Percentiles rank a stretch among this genome's conserved stretches.
phyloP scores from a whole-genome alignment of 2,329 filamentous ascomycete species.

The Ophiosphaerella herpotricha region DNA sequence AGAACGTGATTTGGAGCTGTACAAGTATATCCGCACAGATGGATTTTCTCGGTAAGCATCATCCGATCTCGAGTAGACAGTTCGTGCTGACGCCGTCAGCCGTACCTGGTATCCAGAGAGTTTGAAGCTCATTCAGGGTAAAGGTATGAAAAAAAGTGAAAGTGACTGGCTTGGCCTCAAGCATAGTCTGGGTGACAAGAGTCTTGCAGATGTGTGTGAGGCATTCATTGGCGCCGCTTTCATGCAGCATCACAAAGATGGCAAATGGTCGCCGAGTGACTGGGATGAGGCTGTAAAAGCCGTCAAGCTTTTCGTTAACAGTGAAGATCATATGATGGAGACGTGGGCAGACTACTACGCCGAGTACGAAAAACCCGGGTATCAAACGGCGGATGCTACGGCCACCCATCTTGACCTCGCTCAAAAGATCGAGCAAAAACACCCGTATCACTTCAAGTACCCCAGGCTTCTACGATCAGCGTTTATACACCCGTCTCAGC shows the following conservation, averaged over 20 bases:
- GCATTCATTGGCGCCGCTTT: slow-evolving; percentile 87
- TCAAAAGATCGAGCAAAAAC: slow-evolving; percentile 62
- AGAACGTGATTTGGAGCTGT: slow-evolving; percentile 56
- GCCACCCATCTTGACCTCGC: slow-evolving; percentile 72
- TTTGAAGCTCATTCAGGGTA: slow-evolving; percentile 74
- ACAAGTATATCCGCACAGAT: slow-evolving; percentile 81
- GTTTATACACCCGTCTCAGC: slow-evolving; percentile 86
- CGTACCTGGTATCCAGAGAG: slow-evolving; percentile 88
- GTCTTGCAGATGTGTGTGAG: slow-evolving; percentile 91
- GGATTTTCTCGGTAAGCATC: slow-evolving; percentile 70
- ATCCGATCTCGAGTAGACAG: not conserved
- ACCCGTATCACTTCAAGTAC: slow-evolving; percentile 71
- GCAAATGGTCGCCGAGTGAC: slow-evolving; percentile 49
- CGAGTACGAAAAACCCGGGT: slow-evolving; percentile 70
- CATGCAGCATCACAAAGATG: slow-evolving; percentile 57
- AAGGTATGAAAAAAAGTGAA: slow-evolving; percentile 59
- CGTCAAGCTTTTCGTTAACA: slow-evolving; percentile 72
- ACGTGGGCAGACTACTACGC: slow-evolving; percentile 74
- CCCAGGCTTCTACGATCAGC: slow-evolving; percentile 80
- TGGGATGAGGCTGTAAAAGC: slow-evolving; percentile 67
- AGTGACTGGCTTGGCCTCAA: slow-evolving; percentile 61
- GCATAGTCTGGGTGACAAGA: slow-evolving; percentile 74
- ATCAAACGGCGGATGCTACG: slow-evolving; percentile 67
- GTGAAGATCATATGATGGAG: slow-evolving; percentile 69
- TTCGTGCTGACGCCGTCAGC: slow-evolving; percentile 43